Evolutionary conservation across 2,329 filamentous ascomycete species (phyloP).

Genomic region (Microdochium trichocladiopsis): DNA sequence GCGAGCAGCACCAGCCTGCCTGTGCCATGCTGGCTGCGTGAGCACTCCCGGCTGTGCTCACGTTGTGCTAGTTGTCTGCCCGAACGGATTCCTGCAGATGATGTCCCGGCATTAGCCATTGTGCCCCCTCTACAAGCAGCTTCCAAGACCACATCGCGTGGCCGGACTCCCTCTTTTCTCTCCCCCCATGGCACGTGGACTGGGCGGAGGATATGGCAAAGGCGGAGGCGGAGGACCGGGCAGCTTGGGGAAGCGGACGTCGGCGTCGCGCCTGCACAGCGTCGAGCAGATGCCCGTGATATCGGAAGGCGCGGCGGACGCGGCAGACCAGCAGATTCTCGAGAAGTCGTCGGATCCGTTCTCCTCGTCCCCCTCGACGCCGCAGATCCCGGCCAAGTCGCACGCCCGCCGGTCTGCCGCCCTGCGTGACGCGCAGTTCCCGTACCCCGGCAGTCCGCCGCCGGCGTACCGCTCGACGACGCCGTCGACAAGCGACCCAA

Average conservation of each 20-base stretch:
- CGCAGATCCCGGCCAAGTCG: slow-evolving; percentile 18
- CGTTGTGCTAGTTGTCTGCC: neutral
- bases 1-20: too few relatives aligned
- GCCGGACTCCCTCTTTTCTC: neutral
- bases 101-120: too few relatives aligned
- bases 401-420: neutral
- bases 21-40: neutral
- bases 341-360: slow-evolving; percentile 16
- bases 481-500: slow-evolving; percentile 1
- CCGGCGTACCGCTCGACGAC: neutral
- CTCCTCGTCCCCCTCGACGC: slow-evolving; percentile 6
- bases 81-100: too few relatives aligned
- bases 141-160: too few relatives aligned
- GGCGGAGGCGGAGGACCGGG: neutral
- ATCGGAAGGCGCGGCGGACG: slow-evolving; percentile 20
- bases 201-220: neutral
- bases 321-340: slow-evolving; percentile 10
- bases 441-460: neutral
- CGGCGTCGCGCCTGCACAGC: slow-evolving; percentile 3
- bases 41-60: neutral
- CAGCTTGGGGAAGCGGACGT: neutral
- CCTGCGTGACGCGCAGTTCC: neutral
- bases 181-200: neutral
- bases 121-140: too few relatives aligned
- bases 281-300: slow-evolving; percentile 28